phyloP scores from a whole-genome alignment of 768 basidiomycete genomes.

The Mycena crocata region DNA sequence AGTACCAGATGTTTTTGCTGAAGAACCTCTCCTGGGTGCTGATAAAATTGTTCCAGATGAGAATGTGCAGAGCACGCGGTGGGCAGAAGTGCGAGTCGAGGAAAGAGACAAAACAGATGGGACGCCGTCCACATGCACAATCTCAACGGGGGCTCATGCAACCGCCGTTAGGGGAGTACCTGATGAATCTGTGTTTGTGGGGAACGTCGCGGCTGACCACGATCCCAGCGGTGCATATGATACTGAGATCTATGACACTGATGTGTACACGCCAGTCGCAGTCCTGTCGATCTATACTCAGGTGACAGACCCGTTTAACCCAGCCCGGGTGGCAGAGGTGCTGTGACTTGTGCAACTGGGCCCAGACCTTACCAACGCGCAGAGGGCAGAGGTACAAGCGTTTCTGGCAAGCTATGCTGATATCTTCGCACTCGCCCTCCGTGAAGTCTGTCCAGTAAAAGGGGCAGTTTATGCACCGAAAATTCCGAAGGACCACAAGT shows the following conservation, averaged over 20 bases:
- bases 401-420: conserved; percentile 49
- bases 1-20: not conserved
- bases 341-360: conserved; percentile 41
- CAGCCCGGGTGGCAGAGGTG: conserved; percentile 35
- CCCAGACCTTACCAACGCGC: conserved; percentile 38
- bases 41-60: not conserved
- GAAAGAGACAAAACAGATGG: not conserved
- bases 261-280: not conserved
- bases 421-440: conserved; percentile 51
- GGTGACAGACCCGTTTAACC: conserved; percentile 39
- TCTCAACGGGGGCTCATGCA: conserved; percentile 7
- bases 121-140: not conserved
- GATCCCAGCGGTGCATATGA: not conserved
- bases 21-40: not conserved
- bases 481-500: conserved; percentile 41
- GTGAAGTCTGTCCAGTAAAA: conserved; percentile 48
- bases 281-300: conserved; percentile 34
- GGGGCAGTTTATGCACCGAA: conserved; percentile 48
- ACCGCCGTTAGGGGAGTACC: conserved; percentile 23
- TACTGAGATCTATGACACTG: not conserved
- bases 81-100: not conserved
- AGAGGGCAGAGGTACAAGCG: conserved; percentile 35
- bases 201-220: not conserved
- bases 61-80: conserved; percentile 2
- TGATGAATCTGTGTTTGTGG: not conserved